A percentile compares a stretch with the other conserved stretches of the same genome.
Conservation (phyloP, 768 basidiomycete genomes). For the Sporobolomyces pararoseus region DNA sequence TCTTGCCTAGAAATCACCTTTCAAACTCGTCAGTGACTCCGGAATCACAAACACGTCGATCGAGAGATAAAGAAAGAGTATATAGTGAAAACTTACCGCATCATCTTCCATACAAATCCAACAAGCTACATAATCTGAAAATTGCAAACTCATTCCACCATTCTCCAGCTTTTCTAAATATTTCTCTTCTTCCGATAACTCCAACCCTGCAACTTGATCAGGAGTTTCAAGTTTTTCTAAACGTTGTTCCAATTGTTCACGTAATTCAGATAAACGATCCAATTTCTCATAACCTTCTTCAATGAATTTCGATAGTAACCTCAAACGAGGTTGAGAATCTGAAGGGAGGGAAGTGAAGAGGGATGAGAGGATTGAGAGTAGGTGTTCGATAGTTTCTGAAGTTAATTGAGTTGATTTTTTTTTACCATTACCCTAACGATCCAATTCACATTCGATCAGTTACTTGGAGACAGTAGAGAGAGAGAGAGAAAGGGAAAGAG, state of each 20-base stretch:
- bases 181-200: conserved; percentile 64
- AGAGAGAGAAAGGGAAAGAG: neutral
- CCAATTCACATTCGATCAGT: no score
- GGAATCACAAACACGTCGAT: no score
- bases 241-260: conserved; percentile 61
- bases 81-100: conserved; percentile 61
- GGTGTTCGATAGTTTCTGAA: conserved; percentile 79
- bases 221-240: conserved; percentile 64
- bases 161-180: conserved; percentile 84
- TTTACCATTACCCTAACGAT: conserved; percentile 54
- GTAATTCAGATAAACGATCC: conserved; percentile 83
- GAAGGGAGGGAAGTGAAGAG: conserved; percentile 81
- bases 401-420: conserved; percentile 59
- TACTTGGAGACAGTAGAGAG: no score
- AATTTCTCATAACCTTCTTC: conserved; percentile 89
- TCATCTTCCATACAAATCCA: conserved; percentile 99
- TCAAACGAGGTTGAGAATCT: conserved; percentile 71
- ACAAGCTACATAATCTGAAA: conserved; percentile 85
- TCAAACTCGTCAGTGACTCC: neutral
- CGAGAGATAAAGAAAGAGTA: neutral
- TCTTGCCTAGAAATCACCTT: conserved; percentile 59
- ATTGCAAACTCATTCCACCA: conserved; percentile 83
- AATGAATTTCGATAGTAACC: conserved; percentile 88
- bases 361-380: conserved; percentile 81
- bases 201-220: conserved; percentile 56